A percentile compares a stretch with the other conserved stretches of the same genome.
Conservation (phyloP, 2,329 filamentous ascomycete genomes). For the Anisogramma anomala region DNA sequence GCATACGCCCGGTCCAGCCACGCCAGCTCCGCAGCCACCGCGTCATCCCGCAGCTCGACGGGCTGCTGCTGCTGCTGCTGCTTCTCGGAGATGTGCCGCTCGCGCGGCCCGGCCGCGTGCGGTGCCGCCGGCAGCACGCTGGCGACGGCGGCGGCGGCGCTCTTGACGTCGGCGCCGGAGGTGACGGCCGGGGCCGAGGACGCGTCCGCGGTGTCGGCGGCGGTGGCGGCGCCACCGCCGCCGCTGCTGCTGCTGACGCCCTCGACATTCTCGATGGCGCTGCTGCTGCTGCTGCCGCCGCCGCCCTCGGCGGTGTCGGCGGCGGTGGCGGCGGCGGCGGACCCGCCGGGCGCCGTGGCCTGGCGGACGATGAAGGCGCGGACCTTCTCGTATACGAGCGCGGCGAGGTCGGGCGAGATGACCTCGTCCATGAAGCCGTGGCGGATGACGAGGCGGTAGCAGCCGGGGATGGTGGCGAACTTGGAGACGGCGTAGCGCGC, state of each 20-base stretch:
- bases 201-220: neutral
- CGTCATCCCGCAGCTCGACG: conserved; percentile 21
- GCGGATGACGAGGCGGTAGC: conserved; percentile 55
- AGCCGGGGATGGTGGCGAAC: conserved; percentile 40
- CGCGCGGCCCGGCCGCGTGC: neutral
- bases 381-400: conserved; percentile 47
- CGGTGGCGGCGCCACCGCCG: neutral
- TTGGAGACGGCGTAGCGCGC: conserved; percentile 35
- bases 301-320: no score
- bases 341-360: conserved; percentile 19
- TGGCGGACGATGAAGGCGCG: conserved; percentile 31
- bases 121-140: neutral
- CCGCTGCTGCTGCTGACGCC: neutral
- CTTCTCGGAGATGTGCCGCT: conserved; percentile 8
- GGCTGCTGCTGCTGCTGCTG: no score
- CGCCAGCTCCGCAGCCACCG: conserved; percentile 28
- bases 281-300: conserved; percentile 5
- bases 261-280: conserved; percentile 9
- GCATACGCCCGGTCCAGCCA: conserved; percentile 32
- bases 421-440: conserved; percentile 63
- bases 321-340: conserved; percentile 6
- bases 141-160: no score
- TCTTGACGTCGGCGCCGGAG: neutral
- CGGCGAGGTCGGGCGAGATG: conserved; percentile 50
- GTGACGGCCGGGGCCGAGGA: neutral